These are phyloP conservation scores for Pinus albicaulis DNA, from an alignment of 75 land plant species.

Conservation along the genomic window DNA sequence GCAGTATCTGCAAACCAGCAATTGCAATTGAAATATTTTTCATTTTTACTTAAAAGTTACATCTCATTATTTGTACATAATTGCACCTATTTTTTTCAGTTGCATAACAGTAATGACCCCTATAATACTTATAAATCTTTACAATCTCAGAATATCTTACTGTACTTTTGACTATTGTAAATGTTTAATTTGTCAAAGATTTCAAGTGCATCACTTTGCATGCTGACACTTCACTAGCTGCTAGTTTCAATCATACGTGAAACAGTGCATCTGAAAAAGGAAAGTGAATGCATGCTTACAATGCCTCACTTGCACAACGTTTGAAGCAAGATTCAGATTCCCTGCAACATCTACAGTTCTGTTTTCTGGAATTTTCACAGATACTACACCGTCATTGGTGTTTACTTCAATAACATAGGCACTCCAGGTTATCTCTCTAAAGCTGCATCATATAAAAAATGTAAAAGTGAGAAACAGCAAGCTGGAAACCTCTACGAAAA, in stretches of 20 bases:
- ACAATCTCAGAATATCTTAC: too few species aligned
- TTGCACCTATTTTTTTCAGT: too few species aligned
- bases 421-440: conserved; percentile 43
- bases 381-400: conserved; percentile 27
- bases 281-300: conserved; percentile 45
- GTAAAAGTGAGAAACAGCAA: background rate
- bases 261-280: background rate
- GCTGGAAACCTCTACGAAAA: background rate
- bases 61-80: too few species aligned
- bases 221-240: too few species aligned
- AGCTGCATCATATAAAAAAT: conserved; percentile 37
- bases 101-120: too few species aligned
- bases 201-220: too few species aligned
- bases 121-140: too few species aligned
- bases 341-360: conserved; percentile 67
- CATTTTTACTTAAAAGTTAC: too few species aligned
- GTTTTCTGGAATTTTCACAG: conserved; percentile 65
- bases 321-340: conserved; percentile 65
- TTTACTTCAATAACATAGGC: conserved; percentile 44
- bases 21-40: background rate
- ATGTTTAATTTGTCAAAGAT: too few species aligned
- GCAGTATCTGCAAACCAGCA: conserved; percentile 48
- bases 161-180: too few species aligned
- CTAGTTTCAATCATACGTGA: too few species aligned
- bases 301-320: conserved; percentile 66